Evolutionary conservation across 164 flowering plant genomes (phyloP).

Genomic region (Vitis amurensis): DNA sequence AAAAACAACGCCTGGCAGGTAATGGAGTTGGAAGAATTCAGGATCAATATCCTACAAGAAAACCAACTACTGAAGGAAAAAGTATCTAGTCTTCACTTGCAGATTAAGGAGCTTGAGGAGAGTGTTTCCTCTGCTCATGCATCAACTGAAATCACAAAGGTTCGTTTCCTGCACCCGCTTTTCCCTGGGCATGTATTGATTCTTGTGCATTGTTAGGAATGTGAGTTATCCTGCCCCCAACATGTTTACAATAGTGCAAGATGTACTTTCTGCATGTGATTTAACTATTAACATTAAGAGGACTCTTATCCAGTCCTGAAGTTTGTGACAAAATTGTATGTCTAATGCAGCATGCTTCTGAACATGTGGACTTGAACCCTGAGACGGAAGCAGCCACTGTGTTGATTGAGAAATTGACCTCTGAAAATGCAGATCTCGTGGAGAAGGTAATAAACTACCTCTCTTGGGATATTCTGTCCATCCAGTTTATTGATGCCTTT

Average conservation of each 20-base stretch:
- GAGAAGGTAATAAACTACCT: constrained; percentile 55
- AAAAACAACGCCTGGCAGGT: constrained; percentile 90
- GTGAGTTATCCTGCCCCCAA: too few species aligned
- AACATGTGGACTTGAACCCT: constrained; percentile 38
- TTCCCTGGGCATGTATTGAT: too few species aligned
- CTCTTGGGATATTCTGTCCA: background rate
- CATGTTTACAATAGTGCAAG: too few species aligned
- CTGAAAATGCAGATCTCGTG: constrained; percentile 74
- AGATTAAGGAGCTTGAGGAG: constrained; percentile 48
- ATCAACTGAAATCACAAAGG: constrained; percentile 34
- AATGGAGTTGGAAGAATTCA: constrained; percentile 69
- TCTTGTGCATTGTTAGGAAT: too few species aligned
- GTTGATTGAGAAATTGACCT: constrained; percentile 57
- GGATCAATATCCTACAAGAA: constrained; percentile 44
- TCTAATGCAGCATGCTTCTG: constrained; percentile 33
- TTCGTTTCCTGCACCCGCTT: constrained; percentile 13
- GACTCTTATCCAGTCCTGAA: background rate
- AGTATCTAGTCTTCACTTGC: constrained; percentile 43
- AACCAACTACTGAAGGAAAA: constrained; percentile 51
- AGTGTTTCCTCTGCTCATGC: constrained; percentile 26
- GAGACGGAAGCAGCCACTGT: constrained; percentile 55
- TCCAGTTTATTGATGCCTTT: too few species aligned
- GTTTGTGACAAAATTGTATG: constrained; percentile 10
- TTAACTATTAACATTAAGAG: too few species aligned
- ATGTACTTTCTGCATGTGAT: too few species aligned